phyloP scores from a whole-genome alignment of 192 early-diverging fungal genomes.

The Cetraspora pellucida region DNA sequence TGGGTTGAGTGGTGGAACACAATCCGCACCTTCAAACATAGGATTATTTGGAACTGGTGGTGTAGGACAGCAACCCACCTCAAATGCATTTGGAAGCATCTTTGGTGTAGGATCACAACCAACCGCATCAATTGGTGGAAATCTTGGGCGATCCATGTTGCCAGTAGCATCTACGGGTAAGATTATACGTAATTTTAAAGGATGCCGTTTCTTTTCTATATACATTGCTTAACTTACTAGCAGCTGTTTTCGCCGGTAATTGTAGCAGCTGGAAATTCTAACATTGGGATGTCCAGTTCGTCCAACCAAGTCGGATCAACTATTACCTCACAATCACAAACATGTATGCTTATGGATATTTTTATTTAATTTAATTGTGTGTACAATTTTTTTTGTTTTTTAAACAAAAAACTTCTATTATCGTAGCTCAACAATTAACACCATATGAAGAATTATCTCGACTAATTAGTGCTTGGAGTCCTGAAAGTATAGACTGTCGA shows the following conservation, averaged over 20 bases:
- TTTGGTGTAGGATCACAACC: background rate
- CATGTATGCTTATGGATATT: background rate
- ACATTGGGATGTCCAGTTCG: no score
- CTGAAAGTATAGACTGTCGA: conserved; percentile 72
- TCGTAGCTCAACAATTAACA: background rate
- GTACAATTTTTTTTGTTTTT: background rate
- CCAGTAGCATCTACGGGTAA: no score
- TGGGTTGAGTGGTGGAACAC: no score
- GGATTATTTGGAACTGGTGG: background rate
- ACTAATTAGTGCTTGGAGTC: conserved; percentile 68
- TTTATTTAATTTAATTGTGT: background rate
- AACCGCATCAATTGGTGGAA: background rate
- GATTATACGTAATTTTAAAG: no score
- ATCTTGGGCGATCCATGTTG: no score
- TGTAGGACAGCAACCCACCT: background rate
- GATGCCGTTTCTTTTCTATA: no score
- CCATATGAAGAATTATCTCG: background rate
- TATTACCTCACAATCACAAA: no score
- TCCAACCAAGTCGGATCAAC: no score
- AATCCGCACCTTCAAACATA: no score
- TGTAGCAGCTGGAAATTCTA: no score
- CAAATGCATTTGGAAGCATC: background rate
- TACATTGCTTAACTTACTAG: no score
- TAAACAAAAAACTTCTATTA: background rate
- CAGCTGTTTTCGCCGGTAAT: no score